phyloP scores from a whole-genome alignment of 192 early-diverging fungal genomes.

The Coemansia sp. region DNA sequence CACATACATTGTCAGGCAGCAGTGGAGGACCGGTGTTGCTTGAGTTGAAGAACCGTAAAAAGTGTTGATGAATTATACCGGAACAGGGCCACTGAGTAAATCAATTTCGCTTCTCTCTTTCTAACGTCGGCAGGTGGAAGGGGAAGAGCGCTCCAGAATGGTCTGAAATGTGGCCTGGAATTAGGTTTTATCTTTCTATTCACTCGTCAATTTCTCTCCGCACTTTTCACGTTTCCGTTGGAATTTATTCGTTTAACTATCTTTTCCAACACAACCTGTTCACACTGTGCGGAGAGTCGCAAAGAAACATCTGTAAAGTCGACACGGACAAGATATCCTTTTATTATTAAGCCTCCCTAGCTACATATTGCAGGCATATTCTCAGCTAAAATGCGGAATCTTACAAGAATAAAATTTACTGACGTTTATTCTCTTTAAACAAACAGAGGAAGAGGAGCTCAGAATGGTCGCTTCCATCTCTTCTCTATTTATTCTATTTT shows the following conservation, averaged over 20 bases:
- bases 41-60: no score
- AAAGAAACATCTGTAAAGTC: neutral
- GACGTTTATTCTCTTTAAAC: no score
- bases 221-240: neutral
- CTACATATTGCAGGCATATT: no score
- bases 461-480: no score
- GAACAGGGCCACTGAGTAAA: no score
- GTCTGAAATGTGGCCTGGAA: slow-evolving; percentile 1
- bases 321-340: neutral
- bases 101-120: neutral
- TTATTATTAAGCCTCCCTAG: neutral
- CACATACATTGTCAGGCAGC: no score
- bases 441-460: no score
- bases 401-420: no score
- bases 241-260: neutral
- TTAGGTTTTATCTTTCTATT: neutral
- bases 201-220: neutral
- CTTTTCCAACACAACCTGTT: neutral
- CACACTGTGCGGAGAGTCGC: neutral
- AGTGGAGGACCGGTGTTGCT: no score
- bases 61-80: no score
- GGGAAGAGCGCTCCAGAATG: neutral
- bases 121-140: neutral
- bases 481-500: no score
- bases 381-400: no score